Evolutionary conservation across 306 rosid species (phyloP).

Genomic region (Corylus americana): DNA sequence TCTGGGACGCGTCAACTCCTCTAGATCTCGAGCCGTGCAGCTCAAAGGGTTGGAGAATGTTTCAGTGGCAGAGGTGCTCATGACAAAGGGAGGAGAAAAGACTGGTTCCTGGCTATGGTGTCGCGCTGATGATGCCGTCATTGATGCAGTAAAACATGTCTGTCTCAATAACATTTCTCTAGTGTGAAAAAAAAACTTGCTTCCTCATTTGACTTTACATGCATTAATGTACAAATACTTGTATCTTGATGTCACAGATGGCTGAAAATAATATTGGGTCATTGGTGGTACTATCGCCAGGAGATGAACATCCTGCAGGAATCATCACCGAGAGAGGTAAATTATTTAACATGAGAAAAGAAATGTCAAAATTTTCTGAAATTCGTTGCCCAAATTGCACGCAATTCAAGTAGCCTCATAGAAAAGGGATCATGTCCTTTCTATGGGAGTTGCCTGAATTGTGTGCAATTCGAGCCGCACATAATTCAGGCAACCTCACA

Average conservation of each 20-base stretch:
- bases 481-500: too few species aligned
- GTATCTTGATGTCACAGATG: conserved; percentile 54
- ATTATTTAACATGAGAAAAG: too few species aligned
- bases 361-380: too few species aligned
- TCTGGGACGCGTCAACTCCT: conserved; percentile 40
- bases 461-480: too few species aligned
- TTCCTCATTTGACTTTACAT: background rate
- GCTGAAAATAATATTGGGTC: conserved; percentile 74
- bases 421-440: too few species aligned
- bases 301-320: conserved; percentile 65
- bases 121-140: conserved; percentile 53
- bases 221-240: background rate
- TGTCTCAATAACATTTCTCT: conserved; percentile 17
- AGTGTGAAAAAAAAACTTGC: background rate
- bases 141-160: conserved; percentile 66
- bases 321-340: conserved; percentile 92
- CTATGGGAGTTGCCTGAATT: too few species aligned
- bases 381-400: too few species aligned
- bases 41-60: conserved; percentile 82
- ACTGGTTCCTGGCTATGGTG: conserved; percentile 79
- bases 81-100: conserved; percentile 56
- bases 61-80: conserved; percentile 67
- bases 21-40: conserved; percentile 36
- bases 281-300: conserved; percentile 76
- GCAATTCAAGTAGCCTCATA: too few species aligned